phyloP scores from a whole-genome alignment of 139 green algal species.

The Tetradesmus obliquus region DNA sequence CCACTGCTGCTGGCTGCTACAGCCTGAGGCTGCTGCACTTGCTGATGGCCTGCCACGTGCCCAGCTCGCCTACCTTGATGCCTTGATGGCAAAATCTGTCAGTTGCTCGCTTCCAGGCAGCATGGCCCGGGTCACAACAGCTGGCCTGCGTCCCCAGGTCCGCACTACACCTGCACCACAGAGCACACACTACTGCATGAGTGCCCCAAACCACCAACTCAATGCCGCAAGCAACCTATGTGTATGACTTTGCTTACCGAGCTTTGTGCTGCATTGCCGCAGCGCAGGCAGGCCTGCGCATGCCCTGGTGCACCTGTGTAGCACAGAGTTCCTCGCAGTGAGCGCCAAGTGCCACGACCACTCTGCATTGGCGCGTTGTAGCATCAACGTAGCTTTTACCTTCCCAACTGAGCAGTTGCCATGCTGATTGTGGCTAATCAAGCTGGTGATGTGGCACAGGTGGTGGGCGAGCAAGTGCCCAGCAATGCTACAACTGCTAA shows the following conservation, averaged over 20 bases:
- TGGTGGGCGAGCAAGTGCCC: not conserved
- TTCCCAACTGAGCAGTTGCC: not conserved
- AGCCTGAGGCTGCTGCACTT: slow-evolving; percentile 5
- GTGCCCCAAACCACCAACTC: not conserved
- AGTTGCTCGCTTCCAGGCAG: slow-evolving; percentile 32
- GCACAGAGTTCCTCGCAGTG: not conserved
- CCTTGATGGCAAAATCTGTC: not conserved
- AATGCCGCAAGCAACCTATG: not conserved
- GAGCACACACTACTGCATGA: not conserved
- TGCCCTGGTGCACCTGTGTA: not conserved
- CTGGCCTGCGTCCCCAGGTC: not conserved
- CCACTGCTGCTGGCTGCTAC: slow-evolving; percentile 16
- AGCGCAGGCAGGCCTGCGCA: not conserved
- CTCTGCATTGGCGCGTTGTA: not conserved
- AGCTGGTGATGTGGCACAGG: not conserved
- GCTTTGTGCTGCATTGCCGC: not conserved
- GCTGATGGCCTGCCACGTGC: not conserved
- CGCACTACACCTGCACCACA: slow-evolving; percentile 26
- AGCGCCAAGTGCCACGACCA: not conserved
- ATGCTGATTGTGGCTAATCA: not conserved
- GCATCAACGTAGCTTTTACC: not conserved
- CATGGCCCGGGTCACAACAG: not conserved
- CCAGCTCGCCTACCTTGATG: slow-evolving; percentile 7
- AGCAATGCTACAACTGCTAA: not conserved
- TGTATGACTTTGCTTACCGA: not conserved